Evolutionary conservation across 1,284 basidiomycete genomes (phyloP), one percentile per base, ranked within the genome.

Genomic region (Rhodotorula sp.): DNA sequence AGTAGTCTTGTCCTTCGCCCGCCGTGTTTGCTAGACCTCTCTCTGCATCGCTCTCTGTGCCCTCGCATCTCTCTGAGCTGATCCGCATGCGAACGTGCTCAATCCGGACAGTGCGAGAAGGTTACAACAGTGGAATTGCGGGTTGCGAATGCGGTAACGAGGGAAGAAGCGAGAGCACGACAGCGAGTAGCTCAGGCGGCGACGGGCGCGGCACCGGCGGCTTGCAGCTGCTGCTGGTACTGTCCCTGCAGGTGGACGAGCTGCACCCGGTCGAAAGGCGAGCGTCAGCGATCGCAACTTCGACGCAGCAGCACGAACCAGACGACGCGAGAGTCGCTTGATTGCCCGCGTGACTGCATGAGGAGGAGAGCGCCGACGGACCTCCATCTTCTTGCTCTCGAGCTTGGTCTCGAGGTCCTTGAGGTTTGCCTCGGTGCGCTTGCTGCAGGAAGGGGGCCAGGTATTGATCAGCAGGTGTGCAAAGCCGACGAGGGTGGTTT

Each of bases 381-480:
- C 93, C 86, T 95, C 91, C 50, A 83, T 80, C 82, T 90, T 92
- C 83, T 90, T 92, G 80, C 87, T 88, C 73, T 92, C 90, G 61
- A 88, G 85, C 76, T 88, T 90, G 44, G 85, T 84, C 72, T 89
- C 87, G 41, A 89, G 83, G 10, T 92, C 91, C 79, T 91, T 89
- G 61, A 96, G 84, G 80, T 91, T 90, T 9, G 78, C 81, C 81
- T 96, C 93, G 9, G 93, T 87, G 34, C 92, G 87, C 82, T 90
- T 89, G 74, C 93, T 96, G 76, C 58, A 58, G n/a, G 23, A 44
- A 17, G 42, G 12, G 1, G 3, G 56, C 4, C 5, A 58, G 42
- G 10, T 23, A 27, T 27, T 1, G 7, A 25, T 4, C 13, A 34
- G 34, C 5, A 44, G 9, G 41, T 34, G 8, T 53, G 14, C 21